These are phyloP conservation scores for Erodium trifolium DNA, from an alignment of 441 rosid species.

Conservation along the genomic window DNA sequence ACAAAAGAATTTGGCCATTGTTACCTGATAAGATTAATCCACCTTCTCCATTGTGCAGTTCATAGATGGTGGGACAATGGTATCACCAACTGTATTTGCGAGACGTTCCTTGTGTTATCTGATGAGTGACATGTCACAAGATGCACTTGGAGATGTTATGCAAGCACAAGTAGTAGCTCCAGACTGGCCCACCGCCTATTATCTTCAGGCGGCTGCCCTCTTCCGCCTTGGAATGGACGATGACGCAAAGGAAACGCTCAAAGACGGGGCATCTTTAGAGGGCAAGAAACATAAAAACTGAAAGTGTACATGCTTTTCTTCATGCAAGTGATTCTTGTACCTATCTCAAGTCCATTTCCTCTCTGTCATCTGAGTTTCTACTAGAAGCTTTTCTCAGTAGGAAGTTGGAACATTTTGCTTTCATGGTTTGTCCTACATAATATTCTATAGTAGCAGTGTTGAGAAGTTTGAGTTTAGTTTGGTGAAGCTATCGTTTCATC, in stretches of 20 bases:
- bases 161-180: slow-evolving; percentile 88
- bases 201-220: slow-evolving; percentile 91
- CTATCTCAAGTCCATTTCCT: slow-evolving; percentile 17
- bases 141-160: slow-evolving; percentile 96
- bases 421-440: not conserved
- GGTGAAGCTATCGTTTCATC: too few relatives aligned
- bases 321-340: slow-evolving; percentile 20
- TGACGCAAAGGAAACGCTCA: slow-evolving; percentile 79
- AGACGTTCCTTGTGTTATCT: slow-evolving; percentile 81
- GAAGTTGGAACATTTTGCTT: not conserved
- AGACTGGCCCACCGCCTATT: slow-evolving; percentile 80
- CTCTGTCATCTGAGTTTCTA: slow-evolving; percentile 16
- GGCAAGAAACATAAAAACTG: slow-evolving; percentile 51
- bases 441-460: not conserved
- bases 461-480: not conserved
- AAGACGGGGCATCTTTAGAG: slow-evolving; percentile 83
- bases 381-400: not conserved
- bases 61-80: slow-evolving; percentile 83
- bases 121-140: slow-evolving; percentile 73
- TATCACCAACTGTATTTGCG: slow-evolving; percentile 84
- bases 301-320: slow-evolving; percentile 39
- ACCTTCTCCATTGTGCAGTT: slow-evolving; percentile 36
- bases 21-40: not conserved
- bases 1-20: not conserved
- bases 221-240: slow-evolving; percentile 88